Percentiles rank a stretch among this genome's conserved stretches.
phyloP scores from a whole-genome alignment of 371 early-diverging fungal genomes.

The Funneliformis caledonium region DNA sequence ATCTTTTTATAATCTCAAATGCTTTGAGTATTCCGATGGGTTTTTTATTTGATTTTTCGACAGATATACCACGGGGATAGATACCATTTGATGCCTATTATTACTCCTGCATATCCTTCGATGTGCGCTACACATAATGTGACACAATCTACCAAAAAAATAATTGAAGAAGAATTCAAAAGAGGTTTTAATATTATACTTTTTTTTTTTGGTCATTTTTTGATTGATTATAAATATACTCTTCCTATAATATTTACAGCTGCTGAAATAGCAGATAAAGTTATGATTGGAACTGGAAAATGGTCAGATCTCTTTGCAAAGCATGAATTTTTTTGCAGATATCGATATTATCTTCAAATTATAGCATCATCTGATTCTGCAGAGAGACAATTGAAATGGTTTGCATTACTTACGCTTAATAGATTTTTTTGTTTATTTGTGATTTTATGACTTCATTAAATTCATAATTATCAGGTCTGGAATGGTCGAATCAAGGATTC shows the following conservation, averaged over 20 bases:
- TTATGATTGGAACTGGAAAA: conserved; percentile 66
- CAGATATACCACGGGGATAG: conserved; percentile 86
- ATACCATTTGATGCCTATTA: conserved; percentile 98
- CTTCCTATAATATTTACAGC: conserved; percentile 48
- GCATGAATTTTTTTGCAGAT: conserved; percentile 89
- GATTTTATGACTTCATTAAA: neutral
- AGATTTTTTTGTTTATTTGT: conserved; percentile 16
- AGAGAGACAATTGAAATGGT: conserved; percentile 82
- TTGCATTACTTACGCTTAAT: conserved; percentile 30
- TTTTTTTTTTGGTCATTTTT: neutral
- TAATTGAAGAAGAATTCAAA: conserved; percentile 89
- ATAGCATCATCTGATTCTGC: conserved; percentile 76
- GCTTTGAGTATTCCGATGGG: neutral
- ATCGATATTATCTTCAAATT: conserved; percentile 93
- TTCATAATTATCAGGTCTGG: conserved; percentile 68
- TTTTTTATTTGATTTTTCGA: neutral
- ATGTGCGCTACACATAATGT: conserved; percentile 99
- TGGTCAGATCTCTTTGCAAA: conserved; percentile 86
- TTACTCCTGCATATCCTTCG: conserved; percentile 99
- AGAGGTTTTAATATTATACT: conserved; percentile 49
- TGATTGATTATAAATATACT: neutral
- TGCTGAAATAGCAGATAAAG: conserved; percentile 70
- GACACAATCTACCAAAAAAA: conserved; percentile 83
- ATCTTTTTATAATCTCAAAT: neutral
- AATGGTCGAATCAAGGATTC: conserved; percentile 91